Conservation (phyloP, 352 stramenopile genomes). For the Phytophthora litchii region DNA sequence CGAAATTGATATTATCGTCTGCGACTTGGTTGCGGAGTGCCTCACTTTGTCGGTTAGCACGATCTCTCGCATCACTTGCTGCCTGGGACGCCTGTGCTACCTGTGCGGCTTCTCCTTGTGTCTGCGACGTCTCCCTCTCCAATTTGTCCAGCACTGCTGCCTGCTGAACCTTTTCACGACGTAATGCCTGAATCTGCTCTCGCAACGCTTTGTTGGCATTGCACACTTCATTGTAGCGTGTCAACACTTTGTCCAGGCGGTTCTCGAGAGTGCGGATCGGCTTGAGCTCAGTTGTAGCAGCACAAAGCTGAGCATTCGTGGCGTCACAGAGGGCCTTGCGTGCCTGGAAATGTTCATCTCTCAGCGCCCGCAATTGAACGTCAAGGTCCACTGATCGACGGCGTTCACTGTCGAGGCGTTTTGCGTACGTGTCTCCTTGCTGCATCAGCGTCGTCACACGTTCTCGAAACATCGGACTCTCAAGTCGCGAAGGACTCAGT, state of each 20-base stretch:
- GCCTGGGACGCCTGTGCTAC: constrained; percentile 77
- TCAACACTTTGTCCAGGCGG: constrained; percentile 84
- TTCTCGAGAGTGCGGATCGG: constrained; percentile 82
- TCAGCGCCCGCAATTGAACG: constrained; percentile 24
- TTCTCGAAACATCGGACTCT: constrained; percentile 77
- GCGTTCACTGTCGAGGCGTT: constrained; percentile 65
- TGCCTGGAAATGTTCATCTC: constrained; percentile 52
- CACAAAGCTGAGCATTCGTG: constrained; percentile 52
- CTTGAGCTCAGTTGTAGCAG: constrained; percentile 59
- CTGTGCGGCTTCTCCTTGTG: constrained; percentile 84
- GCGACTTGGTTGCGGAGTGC: constrained; percentile 70
- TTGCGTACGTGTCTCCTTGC: constrained; percentile 76
- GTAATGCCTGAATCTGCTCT: constrained; percentile 78
- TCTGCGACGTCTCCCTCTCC: constrained; percentile 83
- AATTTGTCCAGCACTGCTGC: constrained; percentile 79
- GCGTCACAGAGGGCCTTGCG: constrained; percentile 57
- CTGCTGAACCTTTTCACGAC: constrained; percentile 82
- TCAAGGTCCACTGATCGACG: constrained; percentile 63
- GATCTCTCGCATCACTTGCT: constrained; percentile 83
- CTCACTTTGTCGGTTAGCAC: constrained; percentile 83
- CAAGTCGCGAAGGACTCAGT: constrained; percentile 68
- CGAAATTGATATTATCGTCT: constrained; percentile 87
- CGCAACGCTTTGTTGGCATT: constrained; percentile 83
- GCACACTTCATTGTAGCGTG: constrained; percentile 83
- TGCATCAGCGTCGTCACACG: constrained; percentile 70